Base-by-base conservation (phyloP, 768 basidiomycete genomes). In the Calocera viscosa region DNA sequence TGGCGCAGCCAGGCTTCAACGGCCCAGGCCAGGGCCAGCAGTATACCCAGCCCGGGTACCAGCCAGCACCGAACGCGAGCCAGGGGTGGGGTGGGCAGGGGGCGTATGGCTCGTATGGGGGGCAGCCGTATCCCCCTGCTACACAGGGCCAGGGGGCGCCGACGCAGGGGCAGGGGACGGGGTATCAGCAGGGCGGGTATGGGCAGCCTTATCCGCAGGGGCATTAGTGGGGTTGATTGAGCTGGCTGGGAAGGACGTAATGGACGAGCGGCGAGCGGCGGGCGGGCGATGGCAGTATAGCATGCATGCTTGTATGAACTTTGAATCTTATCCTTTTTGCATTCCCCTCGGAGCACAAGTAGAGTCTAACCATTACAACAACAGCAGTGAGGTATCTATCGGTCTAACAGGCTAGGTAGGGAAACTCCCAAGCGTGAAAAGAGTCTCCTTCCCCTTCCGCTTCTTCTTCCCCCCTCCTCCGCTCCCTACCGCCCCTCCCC, bases 361-460 rank as follows among this genome's bases (percentile, higher is more conserved):
- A n/a, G n/a, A n/a, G n/a, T n/a, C n/a, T n/a, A n/a, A n/a, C n/a
- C n/a, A n/a, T n/a, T n/a, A n/a, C n/a, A n/a, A n/a, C n/a, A n/a
- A n/a, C n/a, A n/a, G n/a, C n/a, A n/a, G n/a, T n/a, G n/a, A n/a
- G n/a, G n/a, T n/a, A n/a, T n/a, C n/a, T n/a, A n/a, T 14, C 5
- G 35, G 35, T 5, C 7, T 38, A 5, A 38, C 14, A 14, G 53
- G 16, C 19, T 30, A 60, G 30, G 53, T 60, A 11, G 53, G 53
- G 53, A 60, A 60, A 19, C 53, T 60, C 30, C 84, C 83, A 41
- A 85, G 67, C 24, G 80, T 91, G 72, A 92, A 93, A 70, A 94
- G 75, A 10, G 85, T 91, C 80, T 92, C 89, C 77, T 92, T 92
- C 74, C 85, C 84, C 75, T 91, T 91, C 1, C 85, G 85, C 73